Evolutionary conservation across 257 asterid species (phyloP).

Genomic region (Solanum appendiculatum): DNA sequence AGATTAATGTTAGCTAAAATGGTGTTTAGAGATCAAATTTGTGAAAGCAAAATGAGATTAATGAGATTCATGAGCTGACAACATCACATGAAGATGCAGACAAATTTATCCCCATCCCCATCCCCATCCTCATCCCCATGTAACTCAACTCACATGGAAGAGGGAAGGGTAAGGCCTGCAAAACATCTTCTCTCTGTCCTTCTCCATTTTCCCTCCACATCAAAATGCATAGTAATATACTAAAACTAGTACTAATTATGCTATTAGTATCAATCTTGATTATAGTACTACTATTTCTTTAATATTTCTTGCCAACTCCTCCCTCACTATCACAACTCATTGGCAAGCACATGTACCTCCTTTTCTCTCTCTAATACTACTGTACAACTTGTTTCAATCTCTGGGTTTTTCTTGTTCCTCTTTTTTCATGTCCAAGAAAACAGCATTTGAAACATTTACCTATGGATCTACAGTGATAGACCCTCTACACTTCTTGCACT

Average conservation of each 20-base stretch:
- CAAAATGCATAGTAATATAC: neutral
- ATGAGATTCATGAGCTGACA: conserved; percentile 35
- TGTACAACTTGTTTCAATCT: neutral
- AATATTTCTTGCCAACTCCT: conserved; percentile 10
- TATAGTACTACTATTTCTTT: neutral
- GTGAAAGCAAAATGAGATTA: neutral
- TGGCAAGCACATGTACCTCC: conserved; percentile 12
- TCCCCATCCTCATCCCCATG: conserved; percentile 22
- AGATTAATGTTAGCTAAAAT: neutral
- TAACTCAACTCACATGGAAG: conserved; percentile 47
- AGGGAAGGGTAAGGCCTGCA: conserved; percentile 19
- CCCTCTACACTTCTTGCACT: neutral
- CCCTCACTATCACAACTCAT: neutral
- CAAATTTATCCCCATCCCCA: conserved; percentile 40
- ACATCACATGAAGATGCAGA: conserved; percentile 51
- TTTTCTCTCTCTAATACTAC: neutral
- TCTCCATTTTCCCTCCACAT: conserved; percentile 6
- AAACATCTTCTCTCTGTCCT: neutral
- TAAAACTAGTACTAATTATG: neutral
- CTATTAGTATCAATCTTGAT: neutral
- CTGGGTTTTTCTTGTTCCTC: neutral
- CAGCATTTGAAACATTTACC: neutral
- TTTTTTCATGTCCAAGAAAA: neutral
- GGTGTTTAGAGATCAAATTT: neutral
- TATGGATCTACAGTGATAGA: conserved; percentile 25